These are phyloP conservation scores for Ichthyophthirius multifiliis DNA, from an alignment of 169 alveolate species.

Conservation along the genomic window DNA sequence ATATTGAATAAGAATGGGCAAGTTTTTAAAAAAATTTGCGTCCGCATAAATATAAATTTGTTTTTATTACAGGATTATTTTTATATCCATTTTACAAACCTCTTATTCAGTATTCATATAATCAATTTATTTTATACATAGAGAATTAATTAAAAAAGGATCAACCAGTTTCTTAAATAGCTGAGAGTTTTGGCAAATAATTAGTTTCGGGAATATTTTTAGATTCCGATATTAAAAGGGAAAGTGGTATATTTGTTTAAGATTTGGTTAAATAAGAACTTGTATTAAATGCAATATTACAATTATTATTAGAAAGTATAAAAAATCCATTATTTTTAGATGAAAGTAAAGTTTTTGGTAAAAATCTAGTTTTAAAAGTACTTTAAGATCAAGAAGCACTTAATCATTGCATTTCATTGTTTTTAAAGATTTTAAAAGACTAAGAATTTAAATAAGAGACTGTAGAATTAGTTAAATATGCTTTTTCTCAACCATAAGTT, in stretches of 20 bases:
- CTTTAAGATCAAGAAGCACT: slow-evolving; percentile 21
- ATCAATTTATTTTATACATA: neutral
- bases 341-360: slow-evolving; percentile 31
- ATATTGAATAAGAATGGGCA: slow-evolving; percentile 9
- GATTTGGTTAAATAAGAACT: slow-evolving; percentile 9
- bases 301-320: neutral
- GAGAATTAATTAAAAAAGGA: neutral
- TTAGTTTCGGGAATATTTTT: neutral
- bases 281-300: neutral
- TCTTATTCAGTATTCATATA: neutral
- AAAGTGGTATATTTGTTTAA: slow-evolving; percentile 6
- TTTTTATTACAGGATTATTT: neutral
- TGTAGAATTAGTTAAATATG: neutral
- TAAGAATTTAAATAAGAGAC: slow-evolving; percentile 28
- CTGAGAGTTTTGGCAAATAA: slow-evolving; percentile 11
- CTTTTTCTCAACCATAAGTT: slow-evolving; percentile 9
- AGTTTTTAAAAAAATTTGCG: neutral
- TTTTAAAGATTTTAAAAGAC: slow-evolving; percentile 21
- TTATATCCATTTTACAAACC: neutral
- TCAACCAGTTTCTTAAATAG: slow-evolving; percentile 6
- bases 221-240: neutral
- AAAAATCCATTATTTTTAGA: slow-evolving; percentile 14
- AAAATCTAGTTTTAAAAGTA: slow-evolving; percentile 18
- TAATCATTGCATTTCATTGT: slow-evolving; percentile 3
- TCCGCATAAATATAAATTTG: neutral